These are phyloP conservation scores for Tilletiaria anomala DNA, from an alignment of 1,284 basidiomycete genomes.

Conservation along the genomic window DNA sequence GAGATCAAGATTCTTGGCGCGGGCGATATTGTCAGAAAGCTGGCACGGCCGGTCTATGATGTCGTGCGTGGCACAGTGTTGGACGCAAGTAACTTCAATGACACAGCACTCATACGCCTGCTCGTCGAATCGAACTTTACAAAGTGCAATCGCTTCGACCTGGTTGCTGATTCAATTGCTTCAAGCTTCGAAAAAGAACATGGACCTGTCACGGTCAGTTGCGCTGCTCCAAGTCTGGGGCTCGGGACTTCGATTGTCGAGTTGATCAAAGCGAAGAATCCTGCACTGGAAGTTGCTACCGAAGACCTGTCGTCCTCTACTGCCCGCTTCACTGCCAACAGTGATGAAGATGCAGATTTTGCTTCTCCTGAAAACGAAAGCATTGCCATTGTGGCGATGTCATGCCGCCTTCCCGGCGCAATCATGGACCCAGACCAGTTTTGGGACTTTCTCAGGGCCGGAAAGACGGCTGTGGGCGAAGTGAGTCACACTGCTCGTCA, in stretches of 20 bases:
- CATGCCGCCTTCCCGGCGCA: neutral
- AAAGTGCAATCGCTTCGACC: neutral
- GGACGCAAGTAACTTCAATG: neutral
- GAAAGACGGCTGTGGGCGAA: neutral
- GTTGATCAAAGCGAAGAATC: no score
- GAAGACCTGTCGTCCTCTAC: no score
- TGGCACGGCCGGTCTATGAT: neutral
- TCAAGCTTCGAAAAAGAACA: neutral
- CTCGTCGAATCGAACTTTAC: neutral
- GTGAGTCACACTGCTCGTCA: neutral
- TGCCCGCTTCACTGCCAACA: no score
- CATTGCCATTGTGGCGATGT: neutral
- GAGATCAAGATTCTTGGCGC: neutral
- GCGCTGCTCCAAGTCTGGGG: neutral
- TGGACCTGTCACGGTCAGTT: neutral
- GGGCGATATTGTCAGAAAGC: neutral
- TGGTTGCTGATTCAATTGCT: neutral
- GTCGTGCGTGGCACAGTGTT: neutral
- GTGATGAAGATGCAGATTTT: no score
- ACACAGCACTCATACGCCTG: neutral
- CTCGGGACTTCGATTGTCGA: neutral
- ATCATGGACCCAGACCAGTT: neutral
- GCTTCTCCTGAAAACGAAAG: no score
- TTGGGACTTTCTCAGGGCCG: conserved; percentile 1
- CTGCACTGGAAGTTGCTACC: no score